Base-by-base conservation (phyloP, 148 eudicot species). In the Nepenthes mirabilis region DNA sequence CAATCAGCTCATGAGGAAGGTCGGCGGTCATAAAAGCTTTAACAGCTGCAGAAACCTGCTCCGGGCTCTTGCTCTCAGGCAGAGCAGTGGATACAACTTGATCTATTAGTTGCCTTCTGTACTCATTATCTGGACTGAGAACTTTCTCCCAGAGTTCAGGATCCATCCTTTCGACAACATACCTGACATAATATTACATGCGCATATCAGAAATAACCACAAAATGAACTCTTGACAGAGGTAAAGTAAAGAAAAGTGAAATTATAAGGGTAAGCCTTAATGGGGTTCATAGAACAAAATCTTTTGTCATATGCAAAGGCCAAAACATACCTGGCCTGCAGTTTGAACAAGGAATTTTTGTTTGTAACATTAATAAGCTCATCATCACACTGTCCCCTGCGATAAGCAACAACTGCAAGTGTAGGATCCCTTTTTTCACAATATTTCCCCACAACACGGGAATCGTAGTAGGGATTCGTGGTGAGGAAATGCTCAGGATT, bases 41-140 rank as follows among this genome's bases (percentile, higher is more conserved):
- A 63, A 91, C 97, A 77, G 97, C 97, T 37, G 97, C 97, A 78
- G 97, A 91, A 62, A 91, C 97, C 79, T 91, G 97, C 72, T 91
- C 97, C 1, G 97, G 97, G 75, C 96, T 88, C 87, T 91, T 91
- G 86, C 97, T 91, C 73, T 91, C 97, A n/a, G 97, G 97, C 76
- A 91, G 71, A 70, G 97, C 96, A 77, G 97, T 91, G 58, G 97
- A 91, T 34, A 91, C 96, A 73, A 91, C 97, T 80, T 91, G 97
- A 79, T 91, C 97, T 60, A 91, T 91, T 57, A 91, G 83, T 75
- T 85, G 85, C 75, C 97, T 83, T 76, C 88, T 85, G 62, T 80
- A 91, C 65, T 91, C 97, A 67, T 91, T 91, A 12, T 88, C 97
- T 13, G 97, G 94, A 71, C 59, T 81, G 45, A 91, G 84, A 73